Conservation (phyloP, 768 basidiomycete species). For the Coprinopsis cinerea region DNA sequence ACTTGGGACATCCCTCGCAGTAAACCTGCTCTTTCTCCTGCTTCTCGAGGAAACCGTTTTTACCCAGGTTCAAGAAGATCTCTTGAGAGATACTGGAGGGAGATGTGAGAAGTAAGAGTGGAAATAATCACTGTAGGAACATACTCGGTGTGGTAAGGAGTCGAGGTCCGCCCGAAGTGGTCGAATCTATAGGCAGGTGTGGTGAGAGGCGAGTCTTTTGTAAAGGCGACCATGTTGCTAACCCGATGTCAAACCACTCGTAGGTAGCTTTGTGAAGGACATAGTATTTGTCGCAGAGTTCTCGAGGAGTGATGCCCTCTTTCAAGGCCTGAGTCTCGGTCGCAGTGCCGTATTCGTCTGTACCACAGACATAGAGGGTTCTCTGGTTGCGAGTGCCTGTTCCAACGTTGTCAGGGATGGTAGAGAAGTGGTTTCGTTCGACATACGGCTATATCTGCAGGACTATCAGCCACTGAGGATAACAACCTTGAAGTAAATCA, state of each 20-base stretch:
- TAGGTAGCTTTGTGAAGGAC: constrained; percentile 87
- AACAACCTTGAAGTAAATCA: constrained; percentile 24
- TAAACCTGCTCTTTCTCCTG: constrained; percentile 92
- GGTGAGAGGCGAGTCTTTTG: constrained; percentile 4
- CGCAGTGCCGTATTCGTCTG: constrained; percentile 99
- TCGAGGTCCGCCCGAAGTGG: constrained; percentile 93
- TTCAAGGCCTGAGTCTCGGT: constrained; percentile 96
- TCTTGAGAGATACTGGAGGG: constrained; percentile 76
- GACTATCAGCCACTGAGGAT: not conserved
- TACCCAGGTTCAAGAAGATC: constrained; percentile 79
- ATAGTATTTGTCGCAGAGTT: constrained; percentile 89
- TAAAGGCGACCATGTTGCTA: constrained; percentile 16
- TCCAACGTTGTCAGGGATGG: constrained; percentile 3
- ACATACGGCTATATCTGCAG: constrained; percentile 57
- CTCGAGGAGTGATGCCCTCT: constrained; percentile 71
- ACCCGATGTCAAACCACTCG: constrained; percentile 97
- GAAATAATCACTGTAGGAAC: constrained; percentile 12
- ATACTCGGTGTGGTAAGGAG: constrained; percentile 83
- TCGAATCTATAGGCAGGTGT: constrained; percentile 61
- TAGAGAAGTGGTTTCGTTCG: constrained; percentile 1
- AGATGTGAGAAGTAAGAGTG: not conserved
- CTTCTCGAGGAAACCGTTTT: constrained; percentile 70
- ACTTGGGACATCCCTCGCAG: constrained; percentile 89
- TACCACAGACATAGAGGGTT: constrained; percentile 94
- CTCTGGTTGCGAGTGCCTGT: constrained; percentile 74